Evolutionary conservation across 2,329 filamentous ascomycete genomes (phyloP), one percentile per base, ranked within the genome.

Genomic region (Tolypocladium pustulatum): DNA sequence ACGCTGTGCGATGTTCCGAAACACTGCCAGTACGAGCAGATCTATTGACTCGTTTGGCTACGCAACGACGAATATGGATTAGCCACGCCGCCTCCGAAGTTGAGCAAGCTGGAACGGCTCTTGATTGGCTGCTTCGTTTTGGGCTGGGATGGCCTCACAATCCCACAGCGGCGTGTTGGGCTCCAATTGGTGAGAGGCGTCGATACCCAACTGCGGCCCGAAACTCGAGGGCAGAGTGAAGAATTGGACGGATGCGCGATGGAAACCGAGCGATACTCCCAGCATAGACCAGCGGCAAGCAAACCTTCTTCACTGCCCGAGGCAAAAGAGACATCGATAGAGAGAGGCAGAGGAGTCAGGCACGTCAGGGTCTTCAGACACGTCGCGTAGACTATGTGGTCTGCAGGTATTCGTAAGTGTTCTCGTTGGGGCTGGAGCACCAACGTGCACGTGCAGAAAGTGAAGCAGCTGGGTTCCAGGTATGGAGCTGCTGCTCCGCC

Each of bases 101-200:
- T 4, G 22, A n/a, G 40, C 10, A 46, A 22, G 54, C 36, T 12
- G 22, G 20, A 12, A 9, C 4, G 46, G 43, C 27, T 4, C 9
- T 56, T 65, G 65, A 69, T 68, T 70, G 68, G 67, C 57, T 46
- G 38, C 56, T 12, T 27, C 59, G 27, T 17, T 52, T 68, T 62
- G 62, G 65, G 65, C 68, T 65, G 61, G 62, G 67, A 63, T 59
- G 66, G 58, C 32, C 25, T 54, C 36, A 36, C 34, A 15, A 46
- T 34, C 17, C 34, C 60, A 43, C 52, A 30, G 43, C 59, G 65
- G 65, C 66, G 65, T 62, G 68, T 72, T 71, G 65, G 71, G 71
- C 70, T 65, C 63, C 66, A 69, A 74, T 68, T 69, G 68, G 71
- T 64, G 67, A 62, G 63, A 67, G 65, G 71, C 71, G 68, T 74